Conservation (phyloP, 2,329 filamentous ascomycete genomes). For the Aspergillus sp. region DNA sequence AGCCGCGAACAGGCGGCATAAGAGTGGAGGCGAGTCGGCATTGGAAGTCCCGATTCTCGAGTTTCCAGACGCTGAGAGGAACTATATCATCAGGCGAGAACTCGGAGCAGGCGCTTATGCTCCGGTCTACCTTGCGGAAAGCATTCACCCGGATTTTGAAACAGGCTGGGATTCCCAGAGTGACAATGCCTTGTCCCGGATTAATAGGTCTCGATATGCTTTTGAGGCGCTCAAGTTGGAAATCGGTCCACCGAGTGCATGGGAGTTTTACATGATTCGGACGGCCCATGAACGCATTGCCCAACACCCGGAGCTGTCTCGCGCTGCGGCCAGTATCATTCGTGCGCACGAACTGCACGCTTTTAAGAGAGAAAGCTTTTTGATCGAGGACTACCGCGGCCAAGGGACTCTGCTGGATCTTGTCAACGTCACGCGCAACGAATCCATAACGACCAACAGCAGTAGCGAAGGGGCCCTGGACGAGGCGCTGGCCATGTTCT, state of each 20-base stretch:
- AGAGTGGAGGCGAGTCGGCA: constrained; percentile 49
- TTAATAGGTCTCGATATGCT: constrained; percentile 40
- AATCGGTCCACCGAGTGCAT: constrained; percentile 65
- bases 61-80: constrained; percentile 55
- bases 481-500: constrained; percentile 89
- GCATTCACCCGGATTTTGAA: constrained; percentile 44
- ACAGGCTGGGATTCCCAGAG: constrained; percentile 35
- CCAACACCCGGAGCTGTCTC: constrained; percentile 44
- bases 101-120: constrained; percentile 91
- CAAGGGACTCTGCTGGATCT: constrained; percentile 93
- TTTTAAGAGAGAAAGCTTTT: constrained; percentile 79
- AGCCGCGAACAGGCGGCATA: constrained; percentile 44
- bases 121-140: constrained; percentile 84
- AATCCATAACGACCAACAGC: constrained; percentile 43
- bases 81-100: constrained; percentile 73
- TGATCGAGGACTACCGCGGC: constrained; percentile 77
- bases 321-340: constrained; percentile 68
- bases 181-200: constrained; percentile 47
- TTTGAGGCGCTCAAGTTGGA: constrained; percentile 94
- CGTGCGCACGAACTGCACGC: constrained; percentile 84
- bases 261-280: constrained; percentile 96
- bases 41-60: constrained; percentile 55
- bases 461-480: constrained; percentile 63
- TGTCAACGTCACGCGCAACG: constrained; percentile 72
- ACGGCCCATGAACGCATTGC: constrained; percentile 68